Conservation (phyloP, 768 basidiomycete species). For the Glaciozyma antarctica region DNA sequence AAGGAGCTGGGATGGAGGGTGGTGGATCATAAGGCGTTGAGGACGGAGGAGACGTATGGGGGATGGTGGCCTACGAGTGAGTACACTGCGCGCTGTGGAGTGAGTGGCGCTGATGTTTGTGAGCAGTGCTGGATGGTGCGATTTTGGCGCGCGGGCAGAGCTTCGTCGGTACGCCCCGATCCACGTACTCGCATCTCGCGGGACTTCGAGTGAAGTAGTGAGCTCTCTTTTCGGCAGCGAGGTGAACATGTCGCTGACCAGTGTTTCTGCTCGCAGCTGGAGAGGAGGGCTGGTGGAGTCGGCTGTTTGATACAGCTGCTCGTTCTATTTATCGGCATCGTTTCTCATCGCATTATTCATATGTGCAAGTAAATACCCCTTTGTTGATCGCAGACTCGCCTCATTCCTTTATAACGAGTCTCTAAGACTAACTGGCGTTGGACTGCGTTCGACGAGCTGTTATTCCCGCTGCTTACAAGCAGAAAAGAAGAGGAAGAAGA, state of each 20-base stretch:
- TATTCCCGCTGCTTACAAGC: too few species aligned
- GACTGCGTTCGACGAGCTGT: too few species aligned
- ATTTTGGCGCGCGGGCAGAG: slow-evolving; percentile 14
- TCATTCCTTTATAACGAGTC: too few species aligned
- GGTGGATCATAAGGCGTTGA: slow-evolving; percentile 17
- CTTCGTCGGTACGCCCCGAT: slow-evolving; percentile 22
- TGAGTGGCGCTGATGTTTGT: too few species aligned
- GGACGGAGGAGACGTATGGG: slow-evolving; percentile 13
- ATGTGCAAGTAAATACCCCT: too few species aligned
- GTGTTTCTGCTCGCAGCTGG: neutral
- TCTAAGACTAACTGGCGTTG: too few species aligned
- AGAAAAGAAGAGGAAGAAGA: too few species aligned
- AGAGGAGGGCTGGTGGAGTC: neutral
- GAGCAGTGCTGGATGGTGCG: slow-evolving; percentile 11
- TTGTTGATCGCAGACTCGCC: too few species aligned
- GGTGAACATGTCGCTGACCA: neutral
- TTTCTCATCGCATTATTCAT: too few species aligned
- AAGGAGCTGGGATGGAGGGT: slow-evolving; percentile 24
- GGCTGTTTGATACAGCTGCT: neutral
- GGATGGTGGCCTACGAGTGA: slow-evolving; percentile 11
- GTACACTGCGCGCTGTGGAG: too few species aligned
- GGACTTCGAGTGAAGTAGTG: slow-evolving; percentile 27
- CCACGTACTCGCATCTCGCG: slow-evolving; percentile 21
- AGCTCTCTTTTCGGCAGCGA: neutral
- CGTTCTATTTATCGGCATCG: too few species aligned